Evolutionary conservation across 225 moss, liverwort and hornwort genomes (phyloP), one percentile per base, ranked within the genome.

Genomic region (Pseudisothecium myosuroides): DNA sequence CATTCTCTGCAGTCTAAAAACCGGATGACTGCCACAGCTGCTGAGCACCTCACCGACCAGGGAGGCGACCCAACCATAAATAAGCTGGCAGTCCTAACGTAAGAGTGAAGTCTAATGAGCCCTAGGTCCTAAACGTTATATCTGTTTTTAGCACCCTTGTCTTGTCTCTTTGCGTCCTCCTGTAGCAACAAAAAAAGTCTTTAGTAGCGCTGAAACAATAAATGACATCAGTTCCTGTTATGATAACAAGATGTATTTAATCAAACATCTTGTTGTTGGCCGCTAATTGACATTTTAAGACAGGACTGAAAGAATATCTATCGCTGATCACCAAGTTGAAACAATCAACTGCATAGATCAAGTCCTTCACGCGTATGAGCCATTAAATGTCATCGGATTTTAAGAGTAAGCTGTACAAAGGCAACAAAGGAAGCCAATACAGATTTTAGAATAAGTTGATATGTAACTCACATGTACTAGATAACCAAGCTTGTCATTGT

Each of bases 111-210:
- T 72, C 71, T 80, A 84, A 63, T 69, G 16, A 84, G n/a, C 43
- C 81, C 85, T 66, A 73, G 34, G 29, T 58, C 81, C 87, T 94
- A 96, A 62, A 96, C 94, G 62, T n/a, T 94, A 54, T 96, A 96
- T 91, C 94, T 91, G 93, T 90, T 95, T 90, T 96, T 96, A n/a
- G 95, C 95, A 87, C 62, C 76, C 75, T 95, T 96, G 83, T 96
- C 96, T 83, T 92, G 90, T 88, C 94, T 94, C 89, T 94, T 97
- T 20, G 93, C 94, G 66, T 97, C 96, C 7, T 97, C 97, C 96
- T 96, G 94, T 87, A 67, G 59, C 83, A 72, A 28, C 72, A 59
- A 79, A 85, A 37, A 65, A 52, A 54, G 26, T 23, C 20, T 36
- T 88, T 28, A 78, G 61, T 18, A 27, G 29, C 64, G 23, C 29